Conservation (phyloP, 306 rosid species). For the Sicyos edulis region DNA sequence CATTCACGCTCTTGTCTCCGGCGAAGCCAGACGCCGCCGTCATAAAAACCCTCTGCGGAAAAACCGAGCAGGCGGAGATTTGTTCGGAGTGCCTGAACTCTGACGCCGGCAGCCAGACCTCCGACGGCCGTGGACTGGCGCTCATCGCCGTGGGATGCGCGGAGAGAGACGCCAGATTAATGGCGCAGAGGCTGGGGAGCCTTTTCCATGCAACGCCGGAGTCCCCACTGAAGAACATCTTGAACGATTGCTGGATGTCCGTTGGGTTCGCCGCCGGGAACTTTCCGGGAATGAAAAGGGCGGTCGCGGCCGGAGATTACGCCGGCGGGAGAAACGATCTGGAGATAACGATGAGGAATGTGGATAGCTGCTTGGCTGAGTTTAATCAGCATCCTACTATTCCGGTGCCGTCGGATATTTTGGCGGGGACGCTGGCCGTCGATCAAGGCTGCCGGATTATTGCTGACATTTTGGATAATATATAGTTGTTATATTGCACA, state of each 20-base stretch:
- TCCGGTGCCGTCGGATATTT: too few relatives aligned
- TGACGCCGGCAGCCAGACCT: neutral
- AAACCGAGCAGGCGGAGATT: neutral
- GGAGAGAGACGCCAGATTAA: neutral
- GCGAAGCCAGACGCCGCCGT: constrained; percentile 7
- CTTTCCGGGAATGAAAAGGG: neutral
- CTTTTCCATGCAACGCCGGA: neutral
- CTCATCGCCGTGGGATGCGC: constrained; percentile 4
- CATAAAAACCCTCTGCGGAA: neutral
- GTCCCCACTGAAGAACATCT: neutral
- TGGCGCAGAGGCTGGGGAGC: neutral
- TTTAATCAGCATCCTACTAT: too few relatives aligned
- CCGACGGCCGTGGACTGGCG: constrained; percentile 6
- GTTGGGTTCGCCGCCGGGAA: neutral
- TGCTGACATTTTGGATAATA: too few relatives aligned
- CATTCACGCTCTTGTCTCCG: neutral
- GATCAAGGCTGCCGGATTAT: too few relatives aligned
- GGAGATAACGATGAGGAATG: neutral
- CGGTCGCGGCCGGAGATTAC: neutral
- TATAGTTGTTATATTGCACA: too few relatives aligned
- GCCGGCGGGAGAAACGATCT: neutral
- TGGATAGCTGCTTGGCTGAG: neutral
- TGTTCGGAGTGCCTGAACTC: constrained; percentile 16
- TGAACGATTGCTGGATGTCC: neutral
- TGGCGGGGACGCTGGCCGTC: too few relatives aligned